Evolutionary conservation across 2,329 filamentous ascomycete genomes (phyloP).

Genomic region (Periconia sp.): DNA sequence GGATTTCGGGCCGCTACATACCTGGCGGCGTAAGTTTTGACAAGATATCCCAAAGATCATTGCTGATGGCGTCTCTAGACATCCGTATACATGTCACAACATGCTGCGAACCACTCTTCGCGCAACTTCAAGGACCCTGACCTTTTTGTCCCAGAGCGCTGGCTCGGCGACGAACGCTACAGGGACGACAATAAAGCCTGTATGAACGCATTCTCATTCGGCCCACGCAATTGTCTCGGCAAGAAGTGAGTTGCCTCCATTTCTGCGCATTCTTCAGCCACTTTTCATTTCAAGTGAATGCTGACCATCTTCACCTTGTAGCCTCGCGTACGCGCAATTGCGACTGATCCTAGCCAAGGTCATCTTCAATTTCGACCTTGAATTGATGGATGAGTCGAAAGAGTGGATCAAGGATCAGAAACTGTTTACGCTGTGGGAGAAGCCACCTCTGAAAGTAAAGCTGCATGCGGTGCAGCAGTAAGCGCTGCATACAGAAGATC

Average conservation of each 20-base stretch:
- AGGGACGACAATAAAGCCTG: too few relatives aligned
- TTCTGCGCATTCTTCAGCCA: too few relatives aligned
- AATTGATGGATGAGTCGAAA: slow-evolving; percentile 18
- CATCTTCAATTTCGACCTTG: slow-evolving; percentile 47
- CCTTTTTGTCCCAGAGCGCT: slow-evolving; percentile 40
- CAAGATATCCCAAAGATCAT: background rate
- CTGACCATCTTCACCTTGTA: too few relatives aligned
- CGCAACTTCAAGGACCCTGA: slow-evolving; percentile 35
- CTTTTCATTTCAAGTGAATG: too few relatives aligned
- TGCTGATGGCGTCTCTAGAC: slow-evolving; percentile 10
- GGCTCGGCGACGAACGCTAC: too few relatives aligned
- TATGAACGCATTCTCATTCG: too few relatives aligned
- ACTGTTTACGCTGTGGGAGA: slow-evolving; percentile 19
- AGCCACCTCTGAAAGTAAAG: slow-evolving; percentile 14
- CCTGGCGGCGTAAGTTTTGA: slow-evolving; percentile 25
- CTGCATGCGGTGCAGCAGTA: too few relatives aligned
- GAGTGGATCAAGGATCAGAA: slow-evolving; percentile 15
- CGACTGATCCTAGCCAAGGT: slow-evolving; percentile 46
- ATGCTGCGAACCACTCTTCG: slow-evolving; percentile 36
- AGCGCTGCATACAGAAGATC: too few relatives aligned
- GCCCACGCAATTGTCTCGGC: too few relatives aligned
- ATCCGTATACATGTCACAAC: slow-evolving; percentile 35
- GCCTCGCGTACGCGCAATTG: slow-evolving; percentile 13
- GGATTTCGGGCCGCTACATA: slow-evolving; percentile 32
- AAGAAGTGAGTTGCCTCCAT: too few relatives aligned